Evolutionary conservation across 495 filamentous ascomycete species (phyloP).

Genomic region (Venustampulla echinocandica): DNA sequence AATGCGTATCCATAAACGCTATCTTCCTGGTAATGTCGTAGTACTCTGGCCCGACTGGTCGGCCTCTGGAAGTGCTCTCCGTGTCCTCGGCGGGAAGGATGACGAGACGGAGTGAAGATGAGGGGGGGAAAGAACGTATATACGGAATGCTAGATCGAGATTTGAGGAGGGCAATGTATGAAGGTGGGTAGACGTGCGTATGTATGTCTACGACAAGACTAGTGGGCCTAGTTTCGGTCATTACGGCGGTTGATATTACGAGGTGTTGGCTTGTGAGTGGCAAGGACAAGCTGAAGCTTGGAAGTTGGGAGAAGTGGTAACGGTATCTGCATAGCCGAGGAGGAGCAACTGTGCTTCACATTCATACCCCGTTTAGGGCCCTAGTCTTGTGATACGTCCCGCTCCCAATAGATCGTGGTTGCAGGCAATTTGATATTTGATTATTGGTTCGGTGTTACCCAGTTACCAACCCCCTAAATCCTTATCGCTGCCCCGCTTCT

Average conservation of each 20-base stretch:
- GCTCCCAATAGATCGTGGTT: no score
- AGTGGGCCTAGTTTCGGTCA: conserved; percentile 15
- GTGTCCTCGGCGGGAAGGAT: conserved; percentile 64
- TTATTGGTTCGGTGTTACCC: not conserved
- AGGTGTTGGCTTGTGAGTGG: no score
- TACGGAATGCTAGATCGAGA: conserved; percentile 70
- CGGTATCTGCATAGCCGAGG: no score
- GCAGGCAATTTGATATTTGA: no score
- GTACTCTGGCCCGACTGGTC: conserved; percentile 30
- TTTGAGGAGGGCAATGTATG: conserved; percentile 73
- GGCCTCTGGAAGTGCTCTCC: conserved; percentile 38
- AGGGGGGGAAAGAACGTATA: conserved; percentile 57
- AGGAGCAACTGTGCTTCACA: no score
- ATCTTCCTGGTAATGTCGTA: conserved; percentile 55
- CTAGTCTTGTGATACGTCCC: no score
- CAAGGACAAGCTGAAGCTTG: no score
- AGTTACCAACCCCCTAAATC: conserved; percentile 10
- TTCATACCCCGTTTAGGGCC: no score
- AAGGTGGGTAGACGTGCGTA: conserved; percentile 87
- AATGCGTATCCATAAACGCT: conserved; percentile 77
- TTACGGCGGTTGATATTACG: no score
- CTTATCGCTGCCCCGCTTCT: conserved; percentile 7
- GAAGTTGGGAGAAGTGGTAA: no score
- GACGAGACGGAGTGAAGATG: conserved; percentile 60
- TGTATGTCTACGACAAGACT: conserved; percentile 80